Percentiles rank a stretch among this genome's conserved stretches.
Evolutionary conservation across 2,329 filamentous ascomycete species (phyloP).

Genomic region (Verticillium klebahnii): DNA sequence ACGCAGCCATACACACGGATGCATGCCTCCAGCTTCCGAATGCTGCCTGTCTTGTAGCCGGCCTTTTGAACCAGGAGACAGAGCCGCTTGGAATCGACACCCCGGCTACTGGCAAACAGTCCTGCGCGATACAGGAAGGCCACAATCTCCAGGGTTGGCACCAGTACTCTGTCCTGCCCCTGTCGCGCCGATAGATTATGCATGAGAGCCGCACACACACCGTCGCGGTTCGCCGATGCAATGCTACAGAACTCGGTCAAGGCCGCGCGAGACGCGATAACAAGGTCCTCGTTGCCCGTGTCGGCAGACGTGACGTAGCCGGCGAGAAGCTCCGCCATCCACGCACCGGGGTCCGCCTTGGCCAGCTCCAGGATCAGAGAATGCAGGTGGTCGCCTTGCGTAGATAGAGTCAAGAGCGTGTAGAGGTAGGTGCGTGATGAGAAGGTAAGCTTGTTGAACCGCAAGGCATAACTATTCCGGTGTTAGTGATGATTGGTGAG

Average conservation of each 20-base stretch:
- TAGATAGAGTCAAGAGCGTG: constrained; percentile 44
- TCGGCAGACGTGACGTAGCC: constrained; percentile 71
- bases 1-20: constrained; percentile 75
- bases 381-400: constrained; percentile 25
- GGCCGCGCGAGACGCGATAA: constrained; percentile 63
- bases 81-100: constrained; percentile 47
- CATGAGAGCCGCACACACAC: constrained; percentile 46
- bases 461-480: constrained; percentile 24
- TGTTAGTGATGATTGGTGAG: constrained; percentile 14
- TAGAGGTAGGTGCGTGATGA: constrained; percentile 59
- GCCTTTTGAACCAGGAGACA: constrained; percentile 71
- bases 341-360: constrained; percentile 24
- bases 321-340: constrained; percentile 53
- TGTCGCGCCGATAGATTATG: constrained; percentile 45
- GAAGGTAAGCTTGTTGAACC: constrained; percentile 37
- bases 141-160: constrained; percentile 72
- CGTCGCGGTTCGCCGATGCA: constrained; percentile 32
- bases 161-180: constrained; percentile 63
- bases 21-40: constrained; percentile 76
- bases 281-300: constrained; percentile 70
- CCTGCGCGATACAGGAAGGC: constrained; percentile 70
- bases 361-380: constrained; percentile 30
- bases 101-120: constrained; percentile 35
- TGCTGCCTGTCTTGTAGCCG: constrained; percentile 77
- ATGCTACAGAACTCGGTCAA: constrained; percentile 50